Percentiles rank a stretch among this genome's conserved stretches.
These are phyloP conservation scores for Sclerotinia minor DNA, from an alignment of 2,329 filamentous ascomycete species.

Conservation along the genomic window DNA sequence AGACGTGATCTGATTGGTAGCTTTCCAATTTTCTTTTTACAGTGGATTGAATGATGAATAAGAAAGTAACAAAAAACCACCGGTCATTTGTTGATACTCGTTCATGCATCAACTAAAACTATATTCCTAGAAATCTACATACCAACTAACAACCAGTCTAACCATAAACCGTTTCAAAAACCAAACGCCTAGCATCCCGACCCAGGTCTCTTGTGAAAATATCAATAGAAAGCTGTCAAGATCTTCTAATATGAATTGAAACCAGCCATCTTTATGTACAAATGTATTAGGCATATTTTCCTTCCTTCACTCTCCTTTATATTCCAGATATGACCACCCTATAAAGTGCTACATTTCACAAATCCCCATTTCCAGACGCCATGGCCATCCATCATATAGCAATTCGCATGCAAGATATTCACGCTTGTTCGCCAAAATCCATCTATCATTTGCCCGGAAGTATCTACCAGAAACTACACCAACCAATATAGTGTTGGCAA, in stretches of 20 bases:
- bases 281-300: slow-evolving; percentile 16
- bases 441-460: background rate
- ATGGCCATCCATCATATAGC: background rate
- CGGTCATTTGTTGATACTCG: background rate
- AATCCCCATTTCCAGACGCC: slow-evolving; percentile 11
- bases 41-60: background rate
- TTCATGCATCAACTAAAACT: background rate
- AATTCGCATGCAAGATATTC: background rate
- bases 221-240: background rate
- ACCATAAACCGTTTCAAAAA: background rate
- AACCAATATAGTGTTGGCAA: slow-evolving; percentile 98
- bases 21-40: background rate
- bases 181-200: background rate
- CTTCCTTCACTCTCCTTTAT: background rate
- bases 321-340: background rate
- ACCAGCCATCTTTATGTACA: slow-evolving; percentile 15
- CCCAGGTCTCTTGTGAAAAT: background rate
- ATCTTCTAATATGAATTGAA: background rate
- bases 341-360: background rate
- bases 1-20: background rate
- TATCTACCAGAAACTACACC: slow-evolving; percentile 92
- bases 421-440: background rate
- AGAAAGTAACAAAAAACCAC: background rate
- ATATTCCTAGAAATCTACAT: background rate
- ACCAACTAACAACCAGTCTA: background rate